Base-by-base conservation (phyloP, 1,284 basidiomycete species). In the Sporisorium graminicola region DNA sequence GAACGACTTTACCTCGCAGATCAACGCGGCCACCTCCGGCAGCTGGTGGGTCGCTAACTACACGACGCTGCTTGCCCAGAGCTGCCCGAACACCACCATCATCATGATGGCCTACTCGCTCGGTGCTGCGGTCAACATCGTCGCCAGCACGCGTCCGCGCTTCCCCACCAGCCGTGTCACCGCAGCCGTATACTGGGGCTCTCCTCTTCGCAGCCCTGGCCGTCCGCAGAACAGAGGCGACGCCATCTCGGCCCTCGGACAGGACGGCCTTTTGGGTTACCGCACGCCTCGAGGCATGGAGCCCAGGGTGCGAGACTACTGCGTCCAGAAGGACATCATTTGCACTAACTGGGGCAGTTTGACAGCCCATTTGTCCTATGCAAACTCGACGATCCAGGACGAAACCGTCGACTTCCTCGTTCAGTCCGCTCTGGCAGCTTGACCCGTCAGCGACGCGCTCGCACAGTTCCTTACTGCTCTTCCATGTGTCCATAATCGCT, bases 61-160 rank as follows among this genome's bases (percentile, higher is more conserved):
- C 54, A 67, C 65, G 3, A 67, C 65, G 5, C 35, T 67, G 16
- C 47, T 67, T 10, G 65, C 65, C 0, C 65, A 67, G 20, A 67
- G 58, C 49, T 67, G 65, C 40, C 65, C 65, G 12, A 61, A 67
- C 54, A 67, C 65, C 29, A 67, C 57, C 40, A 67, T 67, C 58
- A 67, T 67, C 29, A 67, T 67, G 65, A 60, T 67, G 65, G 65
- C 65, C 4, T 67, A 67, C 49, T 67, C 65, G 33, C 65, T 67
- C 37, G 65, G 65, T 31, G 52, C 65, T 31, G 65, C 65, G 26
- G 54, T 58, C 42, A 61, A 61, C 33, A 29, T 47, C 1, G 58
- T 67, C 3, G 65, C 65, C 22, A 60, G 58, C 33, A 67, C 58
- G 5, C 65, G 65, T 16, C 58, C 65, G 18, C 65, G 65, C 13